Percentiles rank a stretch among this genome's conserved stretches.
Evolutionary conservation across 371 early-diverging fungal genomes (phyloP).

Genomic region (Rhizopus microsporus): DNA sequence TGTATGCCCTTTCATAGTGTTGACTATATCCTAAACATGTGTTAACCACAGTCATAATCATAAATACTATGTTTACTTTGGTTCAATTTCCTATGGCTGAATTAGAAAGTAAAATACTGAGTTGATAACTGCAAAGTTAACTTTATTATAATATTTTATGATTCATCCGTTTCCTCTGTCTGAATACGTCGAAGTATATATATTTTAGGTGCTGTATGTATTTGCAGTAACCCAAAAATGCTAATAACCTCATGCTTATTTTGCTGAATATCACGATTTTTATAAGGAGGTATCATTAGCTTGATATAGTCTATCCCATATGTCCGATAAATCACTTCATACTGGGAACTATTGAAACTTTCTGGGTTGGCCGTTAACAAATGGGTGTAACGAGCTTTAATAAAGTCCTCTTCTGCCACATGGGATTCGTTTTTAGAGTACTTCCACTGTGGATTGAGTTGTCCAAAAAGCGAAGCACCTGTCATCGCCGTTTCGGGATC

Average conservation of each 20-base stretch:
- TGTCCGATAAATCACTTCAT: constrained; percentile 43
- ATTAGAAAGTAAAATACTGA: no score
- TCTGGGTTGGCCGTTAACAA: constrained; percentile 60
- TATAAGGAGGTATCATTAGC: constrained; percentile 11
- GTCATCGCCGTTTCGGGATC: constrained; percentile 86
- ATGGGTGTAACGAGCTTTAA: constrained; percentile 65
- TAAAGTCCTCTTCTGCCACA: constrained; percentile 43
- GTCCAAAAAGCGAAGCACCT: constrained; percentile 82
- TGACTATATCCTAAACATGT: no score
- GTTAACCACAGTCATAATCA: no score
- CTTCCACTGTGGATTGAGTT: constrained; percentile 46
- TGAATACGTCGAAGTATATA: constrained; percentile 23
- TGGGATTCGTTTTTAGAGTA: constrained; percentile 72
- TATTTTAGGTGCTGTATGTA: constrained; percentile 32
- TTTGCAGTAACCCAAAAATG: constrained; percentile 13
- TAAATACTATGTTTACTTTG: no score
- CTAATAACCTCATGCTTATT: constrained; percentile 5
- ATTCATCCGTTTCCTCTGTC: no score
- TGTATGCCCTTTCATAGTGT: no score
- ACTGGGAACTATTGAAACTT: constrained; percentile 35
- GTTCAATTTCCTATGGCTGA: no score
- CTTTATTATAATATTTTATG: no score
- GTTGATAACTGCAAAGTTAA: no score
- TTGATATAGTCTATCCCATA: constrained; percentile 32
- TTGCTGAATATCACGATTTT: background rate